A percentile compares a stretch with the other conserved stretches of the same genome.
These are phyloP conservation scores for Apiosordaria backusii DNA, from an alignment of 495 filamentous ascomycete species.

Conservation along the genomic window DNA sequence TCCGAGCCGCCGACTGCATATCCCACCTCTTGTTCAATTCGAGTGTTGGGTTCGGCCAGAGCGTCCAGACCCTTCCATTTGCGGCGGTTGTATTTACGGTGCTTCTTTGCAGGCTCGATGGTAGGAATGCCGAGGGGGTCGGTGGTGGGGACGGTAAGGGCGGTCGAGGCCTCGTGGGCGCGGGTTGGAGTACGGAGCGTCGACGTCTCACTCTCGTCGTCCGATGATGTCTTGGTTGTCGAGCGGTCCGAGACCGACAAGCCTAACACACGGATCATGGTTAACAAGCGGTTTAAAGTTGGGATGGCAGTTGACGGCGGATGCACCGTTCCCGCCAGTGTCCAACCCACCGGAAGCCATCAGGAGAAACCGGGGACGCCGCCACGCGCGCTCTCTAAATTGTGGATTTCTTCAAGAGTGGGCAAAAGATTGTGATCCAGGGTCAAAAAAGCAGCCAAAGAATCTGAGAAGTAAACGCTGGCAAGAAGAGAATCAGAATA, in stretches of 20 bases:
- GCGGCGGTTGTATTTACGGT: background rate
- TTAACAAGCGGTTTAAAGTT: background rate
- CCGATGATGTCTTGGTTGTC: background rate
- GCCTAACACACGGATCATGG: background rate
- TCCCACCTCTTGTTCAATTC: background rate
- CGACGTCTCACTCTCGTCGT: background rate
- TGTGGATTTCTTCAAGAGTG: background rate
- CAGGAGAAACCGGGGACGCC: background rate
- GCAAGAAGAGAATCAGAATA: background rate
- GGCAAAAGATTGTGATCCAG: background rate
- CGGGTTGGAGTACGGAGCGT: background rate
- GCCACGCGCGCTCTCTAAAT: background rate
- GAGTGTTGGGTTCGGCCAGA: background rate
- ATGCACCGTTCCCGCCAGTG: background rate
- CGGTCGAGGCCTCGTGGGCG: background rate
- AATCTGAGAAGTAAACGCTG: background rate
- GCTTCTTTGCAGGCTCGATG: background rate
- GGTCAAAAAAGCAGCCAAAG: background rate
- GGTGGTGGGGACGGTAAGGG: background rate
- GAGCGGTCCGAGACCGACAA: background rate
- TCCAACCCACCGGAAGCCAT: background rate
- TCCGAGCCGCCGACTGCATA: background rate
- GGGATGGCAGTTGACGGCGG: background rate
- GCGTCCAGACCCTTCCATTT: background rate
- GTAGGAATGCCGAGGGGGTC: background rate